These are phyloP conservation scores for Cladosporium sp. DNA, from an alignment of 2,329 filamentous ascomycete species.

Conservation along the genomic window DNA sequence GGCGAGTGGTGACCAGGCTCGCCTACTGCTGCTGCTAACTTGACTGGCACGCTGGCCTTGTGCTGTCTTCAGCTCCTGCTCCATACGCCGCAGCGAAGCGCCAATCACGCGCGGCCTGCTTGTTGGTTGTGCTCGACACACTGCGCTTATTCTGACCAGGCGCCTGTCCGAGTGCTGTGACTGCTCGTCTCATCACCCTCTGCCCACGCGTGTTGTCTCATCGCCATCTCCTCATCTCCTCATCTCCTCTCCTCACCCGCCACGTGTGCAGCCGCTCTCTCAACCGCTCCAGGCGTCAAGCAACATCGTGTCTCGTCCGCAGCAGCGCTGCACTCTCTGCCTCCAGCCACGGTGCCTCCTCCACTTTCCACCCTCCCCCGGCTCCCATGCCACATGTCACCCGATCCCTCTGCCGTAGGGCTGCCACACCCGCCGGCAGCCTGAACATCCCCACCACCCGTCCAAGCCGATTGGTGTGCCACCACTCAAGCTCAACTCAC, in stretches of 20 bases:
- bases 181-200: background rate
- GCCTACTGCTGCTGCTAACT: too few species aligned
- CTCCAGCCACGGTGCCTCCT: background rate
- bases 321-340: background rate
- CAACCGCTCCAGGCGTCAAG: background rate
- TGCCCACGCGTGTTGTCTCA: background rate
- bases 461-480: background rate
- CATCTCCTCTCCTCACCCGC: background rate
- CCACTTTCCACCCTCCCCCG: background rate
- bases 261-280: background rate
- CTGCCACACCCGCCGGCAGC: constrained; percentile 1
- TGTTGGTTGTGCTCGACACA: background rate
- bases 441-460: background rate
- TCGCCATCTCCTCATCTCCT: background rate
- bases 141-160: background rate
- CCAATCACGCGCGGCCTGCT: background rate
- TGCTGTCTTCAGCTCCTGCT: background rate
- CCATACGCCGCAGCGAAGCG: background rate
- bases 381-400: background rate
- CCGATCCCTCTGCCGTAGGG: background rate
- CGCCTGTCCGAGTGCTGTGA: background rate
- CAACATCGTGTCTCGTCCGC: background rate
- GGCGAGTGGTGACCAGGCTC: too few species aligned
- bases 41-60: background rate
- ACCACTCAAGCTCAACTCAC: background rate